Evolutionary conservation across 2,329 filamentous ascomycete species (phyloP), one percentile per base, ranked within the genome.

Genomic region (Cladophialophora carrionii): DNA sequence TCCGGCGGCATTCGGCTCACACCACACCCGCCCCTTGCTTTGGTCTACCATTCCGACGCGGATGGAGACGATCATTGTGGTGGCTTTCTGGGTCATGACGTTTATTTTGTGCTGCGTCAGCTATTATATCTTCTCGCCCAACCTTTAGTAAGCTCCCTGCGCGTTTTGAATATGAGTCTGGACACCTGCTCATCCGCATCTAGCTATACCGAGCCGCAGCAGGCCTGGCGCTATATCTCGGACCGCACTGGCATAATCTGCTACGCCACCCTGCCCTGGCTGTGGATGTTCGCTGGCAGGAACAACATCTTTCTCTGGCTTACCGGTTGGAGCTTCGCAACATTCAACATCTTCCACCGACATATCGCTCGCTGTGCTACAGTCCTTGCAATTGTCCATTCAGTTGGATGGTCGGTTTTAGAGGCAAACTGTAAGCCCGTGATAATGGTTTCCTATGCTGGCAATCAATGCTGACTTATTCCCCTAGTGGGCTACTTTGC

Each of bases 291-390:
- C 68, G 85, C 84, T 0, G 85, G 85, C 72, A 80, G 88, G 9
- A 91, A 90, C 67, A 89, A 90, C 58, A 71, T 87, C 0, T 80
- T 90, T 17, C 78, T 89, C 61, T 88, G 85, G 85, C 73, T 87
- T 0, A 90, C 88, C 0, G 88, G 88, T 0, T 90, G 88, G 87
- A 86, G 85, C 10, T 90, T 88, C 73, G 81, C 82, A 1, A 87
- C 85, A 0, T 90, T 86, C 71, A 90, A 86, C 69, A 82, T 85
- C 48, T 89, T 90, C 59, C 88, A 90, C 74, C 84, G 88, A 0
- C 87, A 87, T 80, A 80, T 88, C 3, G 88, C 88, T 0, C 80
- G 88, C 20, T 79, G 89, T 2, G 82, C 86, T 5, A 87, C 87
- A 0, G 63, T 87, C 0, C 82, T 89, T 68, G 88, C 86, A 1